Base-by-base conservation (phyloP, 2,329 filamentous ascomycete species). In the Rutstroemia sp. region DNA sequence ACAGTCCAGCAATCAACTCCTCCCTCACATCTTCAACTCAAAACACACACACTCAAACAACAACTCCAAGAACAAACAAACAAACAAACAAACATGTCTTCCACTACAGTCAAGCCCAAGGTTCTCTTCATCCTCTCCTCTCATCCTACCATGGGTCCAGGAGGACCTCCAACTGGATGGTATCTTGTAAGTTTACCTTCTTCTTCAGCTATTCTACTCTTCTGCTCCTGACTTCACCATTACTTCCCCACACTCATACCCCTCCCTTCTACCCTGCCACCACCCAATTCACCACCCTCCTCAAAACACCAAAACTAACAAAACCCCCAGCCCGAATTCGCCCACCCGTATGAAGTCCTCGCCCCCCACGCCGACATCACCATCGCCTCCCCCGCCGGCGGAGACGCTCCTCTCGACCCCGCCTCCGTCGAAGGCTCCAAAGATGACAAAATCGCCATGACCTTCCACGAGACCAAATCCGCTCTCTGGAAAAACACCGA, bases 101-200 rank as follows among this genome's bases (percentile, higher is more conserved):
- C 23, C 4, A 50, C 45, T 48, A 25, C 48, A 12, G 44, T 42
- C 34, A 40, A 56, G 49, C 76, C 77, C 40, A 79, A 78, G 61
- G 70, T 80, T 42, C 76, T 81, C 65, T 68, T 80, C 64, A 75
- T 81, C 23, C 74, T 81, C 27, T 78, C 75, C 42, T 81, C 78
- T 45, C 65, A 68, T 38, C 58, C 57, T 21, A 55, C 65, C 39
- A 48, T 69, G 61, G 66, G 65, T 14, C 19, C 19, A 19, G 19
- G 19, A 6, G 65, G 60, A 16, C 73, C 76, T 60, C 75, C 74
- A 12, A 80, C 78, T 0, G 78, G 78, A 48, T 81, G 78, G 78
- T 81, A 76, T 60, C 67, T 81, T 58, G 75, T 76, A 66, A 5
- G 62, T 65, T 14, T 30, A 8, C 10, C 27, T 30, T 30, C 27